Evolutionary conservation across 805 yeast genomes (phyloP).

Genomic region (Cephaloascus fragrans): DNA sequence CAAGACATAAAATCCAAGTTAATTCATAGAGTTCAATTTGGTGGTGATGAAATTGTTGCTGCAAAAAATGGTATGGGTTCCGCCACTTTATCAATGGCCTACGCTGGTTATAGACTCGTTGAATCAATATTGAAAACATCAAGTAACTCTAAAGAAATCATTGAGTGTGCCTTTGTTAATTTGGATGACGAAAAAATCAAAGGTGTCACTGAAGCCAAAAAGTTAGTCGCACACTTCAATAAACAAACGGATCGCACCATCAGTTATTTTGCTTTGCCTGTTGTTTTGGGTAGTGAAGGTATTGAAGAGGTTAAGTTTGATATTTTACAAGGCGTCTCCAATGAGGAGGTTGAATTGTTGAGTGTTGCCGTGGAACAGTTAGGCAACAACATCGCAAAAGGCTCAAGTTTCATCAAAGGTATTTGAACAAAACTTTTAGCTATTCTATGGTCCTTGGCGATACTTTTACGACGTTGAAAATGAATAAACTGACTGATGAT

Average conservation of each 20-base stretch:
- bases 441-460: too few species aligned
- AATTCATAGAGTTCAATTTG: constrained; percentile 38
- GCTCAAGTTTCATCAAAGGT: constrained; percentile 34
- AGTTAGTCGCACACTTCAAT: constrained; percentile 29
- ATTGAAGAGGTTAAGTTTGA: constrained; percentile 44
- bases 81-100: constrained; percentile 94
- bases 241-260: too few species aligned
- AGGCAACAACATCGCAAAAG: constrained; percentile 47
- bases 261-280: constrained; percentile 53
- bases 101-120: constrained; percentile 80
- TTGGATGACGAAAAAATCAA: constrained; percentile 33
- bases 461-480: too few species aligned
- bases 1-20: constrained; percentile 9
- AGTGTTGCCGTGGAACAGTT: constrained; percentile 44
- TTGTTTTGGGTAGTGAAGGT: constrained; percentile 44
- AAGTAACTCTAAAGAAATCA: constrained; percentile 20
- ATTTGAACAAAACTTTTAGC: too few species aligned
- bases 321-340: constrained; percentile 37
- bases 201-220: constrained; percentile 43
- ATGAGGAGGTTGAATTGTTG: constrained; percentile 46
- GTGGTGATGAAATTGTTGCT: constrained; percentile 94
- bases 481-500: too few species aligned
- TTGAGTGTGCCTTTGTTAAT: constrained; percentile 43
- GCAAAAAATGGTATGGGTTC: constrained; percentile 94
- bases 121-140: constrained; percentile 29